Conservation (phyloP, 495 filamentous ascomycete species). For the Daldinia bambusicola region DNA sequence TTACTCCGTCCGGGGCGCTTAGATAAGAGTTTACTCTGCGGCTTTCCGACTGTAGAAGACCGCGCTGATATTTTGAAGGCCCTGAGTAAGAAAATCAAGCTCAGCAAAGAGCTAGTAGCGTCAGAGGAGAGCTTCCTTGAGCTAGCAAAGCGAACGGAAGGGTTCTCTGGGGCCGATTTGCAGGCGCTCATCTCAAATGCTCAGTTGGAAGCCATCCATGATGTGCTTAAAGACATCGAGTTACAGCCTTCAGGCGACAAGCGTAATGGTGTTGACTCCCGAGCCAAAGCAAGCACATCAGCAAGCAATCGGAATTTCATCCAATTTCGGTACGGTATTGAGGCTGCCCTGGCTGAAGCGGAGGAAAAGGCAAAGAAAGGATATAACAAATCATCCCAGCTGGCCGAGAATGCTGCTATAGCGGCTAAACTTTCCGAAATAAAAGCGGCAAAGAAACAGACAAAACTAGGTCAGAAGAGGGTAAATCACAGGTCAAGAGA, state of each 20-base stretch:
- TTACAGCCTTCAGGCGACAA: conserved; percentile 42
- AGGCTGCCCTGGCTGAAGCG: conserved; percentile 58
- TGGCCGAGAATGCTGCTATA: conserved; percentile 77
- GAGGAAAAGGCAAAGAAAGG: conserved; percentile 51
- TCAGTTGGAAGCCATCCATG: conserved; percentile 95
- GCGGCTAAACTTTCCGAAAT: conserved; percentile 78
- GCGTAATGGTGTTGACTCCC: conserved; percentile 38
- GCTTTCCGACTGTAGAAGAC: conserved; percentile 81
- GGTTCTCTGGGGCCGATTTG: conserved; percentile 94
- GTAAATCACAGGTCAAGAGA: conserved; percentile 44
- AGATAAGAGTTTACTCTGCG: conserved; percentile 90
- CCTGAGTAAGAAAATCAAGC: conserved; percentile 78
- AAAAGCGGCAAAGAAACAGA: conserved; percentile 71
- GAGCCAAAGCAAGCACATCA: conserved; percentile 50
- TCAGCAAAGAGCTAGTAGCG: conserved; percentile 68
- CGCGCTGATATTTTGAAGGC: conserved; percentile 87
- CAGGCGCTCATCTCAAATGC: conserved; percentile 96
- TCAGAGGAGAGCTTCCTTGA: conserved; percentile 65
- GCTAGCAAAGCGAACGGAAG: conserved; percentile 80
- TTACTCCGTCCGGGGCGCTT: conserved; percentile 87
- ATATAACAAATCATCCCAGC: conserved; percentile 57
- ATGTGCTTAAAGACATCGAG: conserved; percentile 78
- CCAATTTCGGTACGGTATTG: conserved; percentile 82
- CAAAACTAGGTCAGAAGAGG: conserved; percentile 62
- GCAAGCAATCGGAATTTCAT: conserved; percentile 66